Percentiles rank a stretch among this genome's conserved stretches.
phyloP scores from a whole-genome alignment of 345 rosid genomes.

The Rhizophora mangle region DNA sequence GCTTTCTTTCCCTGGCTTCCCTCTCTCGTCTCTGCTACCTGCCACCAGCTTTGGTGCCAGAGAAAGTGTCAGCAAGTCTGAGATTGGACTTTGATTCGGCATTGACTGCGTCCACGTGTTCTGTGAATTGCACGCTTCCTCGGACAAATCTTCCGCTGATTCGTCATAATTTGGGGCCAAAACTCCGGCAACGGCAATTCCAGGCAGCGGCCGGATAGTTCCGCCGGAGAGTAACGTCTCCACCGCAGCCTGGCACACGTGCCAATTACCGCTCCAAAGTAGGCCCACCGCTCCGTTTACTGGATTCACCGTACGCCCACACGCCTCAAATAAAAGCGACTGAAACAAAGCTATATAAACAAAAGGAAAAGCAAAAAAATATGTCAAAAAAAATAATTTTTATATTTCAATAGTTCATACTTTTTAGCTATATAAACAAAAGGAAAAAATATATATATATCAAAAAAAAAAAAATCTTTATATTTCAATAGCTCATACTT shows the following conservation, averaged over 20 bases:
- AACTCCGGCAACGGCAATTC: conserved; percentile 13
- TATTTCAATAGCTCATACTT: no score
- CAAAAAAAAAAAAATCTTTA: not conserved
- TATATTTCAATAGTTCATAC: no score
- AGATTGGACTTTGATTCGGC: conserved; percentile 34
- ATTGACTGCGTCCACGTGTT: conserved; percentile 19
- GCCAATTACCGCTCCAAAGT: conserved; percentile 56
- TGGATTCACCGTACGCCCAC: conserved; percentile 63
- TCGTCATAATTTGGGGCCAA: conserved; percentile 27
- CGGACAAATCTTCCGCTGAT: conserved; percentile 24
- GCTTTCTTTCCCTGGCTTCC: conserved; percentile 22
- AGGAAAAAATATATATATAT: not conserved
- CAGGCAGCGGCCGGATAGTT: conserved; percentile 33
- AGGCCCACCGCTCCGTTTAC: conserved; percentile 62
- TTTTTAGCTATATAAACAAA: conserved; percentile 21
- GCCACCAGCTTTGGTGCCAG: conserved; percentile 18
- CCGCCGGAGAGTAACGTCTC: conserved; percentile 51
- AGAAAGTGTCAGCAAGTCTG: conserved; percentile 24
- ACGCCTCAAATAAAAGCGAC: conserved; percentile 56
- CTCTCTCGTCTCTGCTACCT: conserved; percentile 22
- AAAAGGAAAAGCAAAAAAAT: no score
- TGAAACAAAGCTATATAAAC: conserved; percentile 44
- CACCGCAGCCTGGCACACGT: conserved; percentile 50
- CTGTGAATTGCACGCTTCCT: conserved; percentile 6
- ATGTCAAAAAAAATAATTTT: not conserved